These are phyloP conservation scores for Chalciporus piperatus DNA, from an alignment of 768 basidiomycete species.

Conservation along the genomic window DNA sequence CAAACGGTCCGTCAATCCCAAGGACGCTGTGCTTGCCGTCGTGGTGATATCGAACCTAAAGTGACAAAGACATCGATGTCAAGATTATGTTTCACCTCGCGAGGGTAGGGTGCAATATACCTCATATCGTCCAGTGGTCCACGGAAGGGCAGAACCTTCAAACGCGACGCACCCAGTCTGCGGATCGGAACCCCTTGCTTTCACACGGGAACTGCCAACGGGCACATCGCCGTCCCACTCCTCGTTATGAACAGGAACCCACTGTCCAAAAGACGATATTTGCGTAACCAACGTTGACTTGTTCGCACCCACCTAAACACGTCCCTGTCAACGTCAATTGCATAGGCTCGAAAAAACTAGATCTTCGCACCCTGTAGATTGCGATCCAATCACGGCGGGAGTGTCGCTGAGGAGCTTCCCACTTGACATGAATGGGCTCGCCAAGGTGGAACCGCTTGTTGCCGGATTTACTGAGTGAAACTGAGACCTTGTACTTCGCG, in stretches of 20 bases:
- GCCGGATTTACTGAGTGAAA: constrained; percentile 52
- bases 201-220: constrained; percentile 41
- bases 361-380: constrained; percentile 64
- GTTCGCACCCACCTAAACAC: constrained; percentile 79
- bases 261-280: constrained; percentile 83
- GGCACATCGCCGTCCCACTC: constrained; percentile 93
- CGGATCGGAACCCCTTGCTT: constrained; percentile 37
- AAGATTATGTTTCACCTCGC: neutral
- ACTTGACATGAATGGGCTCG: constrained; percentile 81
- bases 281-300: constrained; percentile 79
- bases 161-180: constrained; percentile 71
- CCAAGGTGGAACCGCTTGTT: constrained; percentile 79
- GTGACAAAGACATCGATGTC: constrained; percentile 1
- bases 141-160: constrained; percentile 76
- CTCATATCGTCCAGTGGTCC: constrained; percentile 86
- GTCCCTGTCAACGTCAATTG: constrained; percentile 1
- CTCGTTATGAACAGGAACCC: constrained; percentile 87
- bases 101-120: constrained; percentile 19
- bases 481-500: constrained; percentile 70
- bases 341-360: neutral
- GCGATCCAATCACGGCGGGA: constrained; percentile 97
- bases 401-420: constrained; percentile 84
- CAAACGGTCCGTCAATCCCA: constrained; percentile 78
- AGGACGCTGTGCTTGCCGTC: constrained; percentile 98
- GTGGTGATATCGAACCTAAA: constrained; percentile 85